Evolutionary conservation across 495 filamentous ascomycete genomes (phyloP).

Genomic region (Echria macrotheca): DNA sequence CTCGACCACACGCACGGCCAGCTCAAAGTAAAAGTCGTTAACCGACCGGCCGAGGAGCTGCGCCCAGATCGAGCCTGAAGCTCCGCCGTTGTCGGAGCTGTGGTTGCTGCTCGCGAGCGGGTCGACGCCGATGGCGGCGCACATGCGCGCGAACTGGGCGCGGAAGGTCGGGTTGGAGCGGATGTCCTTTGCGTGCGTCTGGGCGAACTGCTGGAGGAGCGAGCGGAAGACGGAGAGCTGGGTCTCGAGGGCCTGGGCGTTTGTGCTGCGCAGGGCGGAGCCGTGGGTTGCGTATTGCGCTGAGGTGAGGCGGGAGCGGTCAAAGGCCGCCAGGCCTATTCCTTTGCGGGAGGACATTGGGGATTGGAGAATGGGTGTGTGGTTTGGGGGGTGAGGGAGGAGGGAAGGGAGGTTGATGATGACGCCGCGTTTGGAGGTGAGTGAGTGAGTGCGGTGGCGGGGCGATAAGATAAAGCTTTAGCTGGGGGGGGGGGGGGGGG

Average conservation of each 20-base stretch:
- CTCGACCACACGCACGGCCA: constrained; percentile 90
- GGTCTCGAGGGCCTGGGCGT: constrained; percentile 76
- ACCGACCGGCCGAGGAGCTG: constrained; percentile 86
- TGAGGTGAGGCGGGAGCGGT: constrained; percentile 70
- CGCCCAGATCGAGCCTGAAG: constrained; percentile 73
- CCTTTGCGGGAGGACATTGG: constrained; percentile 61
- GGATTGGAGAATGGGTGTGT: not conserved
- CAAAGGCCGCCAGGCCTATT: constrained; percentile 88
- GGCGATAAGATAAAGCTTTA: constrained; percentile 20
- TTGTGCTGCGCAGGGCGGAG: constrained; percentile 68
- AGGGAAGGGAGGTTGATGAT: not conserved
- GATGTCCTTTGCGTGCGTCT: constrained; percentile 90
- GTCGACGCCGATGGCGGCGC: constrained; percentile 92
- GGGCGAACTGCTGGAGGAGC: constrained; percentile 86
- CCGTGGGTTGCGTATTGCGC: constrained; percentile 88
- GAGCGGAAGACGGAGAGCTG: constrained; percentile 95
- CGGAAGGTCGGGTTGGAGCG: constrained; percentile 92
- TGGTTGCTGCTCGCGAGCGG: constrained; percentile 70
- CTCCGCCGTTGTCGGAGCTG: constrained; percentile 35
- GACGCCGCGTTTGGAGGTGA: not conserved
- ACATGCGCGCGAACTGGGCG: constrained; percentile 97
- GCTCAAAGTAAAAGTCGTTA: constrained; percentile 97
- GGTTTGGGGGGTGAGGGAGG: not conserved
- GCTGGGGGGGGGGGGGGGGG: no score
- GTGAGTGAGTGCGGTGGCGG: not conserved